Evolutionary conservation across 1,139 yeast species (phyloP), one percentile per base, ranked within the genome.

Genomic region (Arxiozyma telluris): DNA sequence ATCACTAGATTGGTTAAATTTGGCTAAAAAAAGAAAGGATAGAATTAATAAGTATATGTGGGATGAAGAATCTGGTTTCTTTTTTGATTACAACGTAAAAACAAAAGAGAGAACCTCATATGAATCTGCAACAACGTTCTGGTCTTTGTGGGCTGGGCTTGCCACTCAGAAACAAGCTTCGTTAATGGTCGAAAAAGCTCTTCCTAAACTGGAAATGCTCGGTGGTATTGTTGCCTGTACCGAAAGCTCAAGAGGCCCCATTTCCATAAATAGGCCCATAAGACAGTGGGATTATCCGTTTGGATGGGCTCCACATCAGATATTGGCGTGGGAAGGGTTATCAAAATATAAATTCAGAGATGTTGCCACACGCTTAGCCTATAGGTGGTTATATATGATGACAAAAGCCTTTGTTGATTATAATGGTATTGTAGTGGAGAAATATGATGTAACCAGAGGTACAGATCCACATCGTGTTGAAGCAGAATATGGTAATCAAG

Each of bases 241-340:
- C 0, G 78, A 82, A 60, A 71, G 77, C 61, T 83, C 93, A 4
- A 76, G 96, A 56, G 97, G 97, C 30, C 81, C 75, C 20, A 74
- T 87, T 38, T 82, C 86, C 1, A 70, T 87, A 38, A 75, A 79
- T 52, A 76, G 91, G 61, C 96, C 96, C 25, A 82, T 87, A 41
- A 79, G 98, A 69, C 98, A 93, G 73, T 93, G 98, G 98, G 98
- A 93, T 69, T 93, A 84, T 68, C 98, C 98, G 7, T 89, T 76
- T 66, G 98, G 98, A 5, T 93, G 98, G 98, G 97, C 98, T 0
- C 98, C 98, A 1, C 98, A 94, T 69, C 98, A 93, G 69, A 88
- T 93, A 22, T 72, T 93, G 53, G 94, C 96, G 0, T 93, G 98
- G 98, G 80, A 80, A 47, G 98, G 98, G 0, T 75, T 93, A 44